Percentiles rank a stretch among this genome's conserved stretches.
These are phyloP conservation scores for Entomophthora muscae DNA, from an alignment of 371 early-diverging fungal species.

Conservation along the genomic window DNA sequence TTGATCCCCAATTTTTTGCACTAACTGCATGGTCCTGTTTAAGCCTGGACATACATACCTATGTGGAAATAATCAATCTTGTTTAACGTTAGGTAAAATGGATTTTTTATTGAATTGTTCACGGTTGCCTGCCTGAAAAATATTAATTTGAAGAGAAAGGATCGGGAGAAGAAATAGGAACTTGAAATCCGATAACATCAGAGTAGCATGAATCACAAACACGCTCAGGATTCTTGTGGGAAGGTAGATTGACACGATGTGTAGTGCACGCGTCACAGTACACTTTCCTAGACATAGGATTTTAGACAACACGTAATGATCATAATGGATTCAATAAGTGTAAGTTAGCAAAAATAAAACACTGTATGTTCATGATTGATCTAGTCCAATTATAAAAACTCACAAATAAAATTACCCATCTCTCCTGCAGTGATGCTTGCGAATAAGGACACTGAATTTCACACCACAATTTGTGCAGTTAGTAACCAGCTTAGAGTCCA, in stretches of 20 bases:
- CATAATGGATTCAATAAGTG: no score
- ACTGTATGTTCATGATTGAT: no score
- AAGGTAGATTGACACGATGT: neutral
- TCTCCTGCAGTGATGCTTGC: constrained; percentile 9
- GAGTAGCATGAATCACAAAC: constrained; percentile 7
- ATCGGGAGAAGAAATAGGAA: neutral
- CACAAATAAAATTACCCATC: constrained; percentile 10
- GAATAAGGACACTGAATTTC: neutral
- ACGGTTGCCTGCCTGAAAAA: no score
- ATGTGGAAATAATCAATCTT: no score
- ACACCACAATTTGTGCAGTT: constrained; percentile 3
- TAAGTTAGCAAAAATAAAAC: no score
- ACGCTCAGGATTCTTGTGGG: neutral
- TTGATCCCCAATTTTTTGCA: no score
- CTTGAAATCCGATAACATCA: neutral
- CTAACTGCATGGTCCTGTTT: no score
- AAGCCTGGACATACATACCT: no score
- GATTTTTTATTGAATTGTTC: no score
- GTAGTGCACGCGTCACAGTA: constrained; percentile 5
- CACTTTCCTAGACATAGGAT: constrained; percentile 9
- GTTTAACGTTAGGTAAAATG: no score
- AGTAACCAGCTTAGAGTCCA: constrained; percentile 3
- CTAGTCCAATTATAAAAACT: no score
- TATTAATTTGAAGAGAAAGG: neutral
- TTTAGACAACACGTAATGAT: no score